Base-by-base conservation (phyloP, 164 flowering plant genomes). In the Liquidambar formosana region DNA sequence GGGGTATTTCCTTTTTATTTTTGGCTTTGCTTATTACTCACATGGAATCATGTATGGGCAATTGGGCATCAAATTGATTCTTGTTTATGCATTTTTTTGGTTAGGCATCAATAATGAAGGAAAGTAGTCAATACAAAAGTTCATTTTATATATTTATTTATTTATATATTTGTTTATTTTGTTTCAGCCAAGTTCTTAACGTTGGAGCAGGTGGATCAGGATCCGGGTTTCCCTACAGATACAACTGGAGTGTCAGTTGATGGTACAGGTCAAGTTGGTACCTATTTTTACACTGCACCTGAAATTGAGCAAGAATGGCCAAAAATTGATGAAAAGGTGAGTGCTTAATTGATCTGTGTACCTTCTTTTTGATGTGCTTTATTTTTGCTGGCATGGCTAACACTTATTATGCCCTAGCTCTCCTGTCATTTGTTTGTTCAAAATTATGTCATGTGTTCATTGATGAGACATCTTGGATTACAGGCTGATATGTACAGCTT, bases 271-370 rank as follows among this genome's bases (percentile, higher is more conserved):
- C 92, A 86, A 86, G 84, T 92, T 72, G 99, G 99, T 59, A 95
- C 99, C 49, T 89, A 91, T 66, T 93, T 95, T 76, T 95, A 95
- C 71, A 91, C 99, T 68, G 99, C 99, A 26, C 99, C 99, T 45
- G 99, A 95, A 82, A 89, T 95, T 82, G 99, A 93, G 86, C 99
- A 95, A 81, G 91, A 89, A 38, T 95, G 99, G 97, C 97, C 96
- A 58, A 93, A 91, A 80, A 93, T 95, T 76, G 84, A 95, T 85
- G 99, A 95, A 79, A 93, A 89, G 94, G 99, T 94, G 33, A 63
- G 18, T 72, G 1, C 62, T 61, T 67, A 14, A 21, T 51, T 66
- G 22, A 18, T 63, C 25, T 26, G 5, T 69, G n/a, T 48, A 25
- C 48, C 53, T 65, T 57, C 10, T 65, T 57, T 59, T 59, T n/a